Base-by-base conservation (phyloP, 805 yeast species). In the Wickerhamiella spandovensis region DNA sequence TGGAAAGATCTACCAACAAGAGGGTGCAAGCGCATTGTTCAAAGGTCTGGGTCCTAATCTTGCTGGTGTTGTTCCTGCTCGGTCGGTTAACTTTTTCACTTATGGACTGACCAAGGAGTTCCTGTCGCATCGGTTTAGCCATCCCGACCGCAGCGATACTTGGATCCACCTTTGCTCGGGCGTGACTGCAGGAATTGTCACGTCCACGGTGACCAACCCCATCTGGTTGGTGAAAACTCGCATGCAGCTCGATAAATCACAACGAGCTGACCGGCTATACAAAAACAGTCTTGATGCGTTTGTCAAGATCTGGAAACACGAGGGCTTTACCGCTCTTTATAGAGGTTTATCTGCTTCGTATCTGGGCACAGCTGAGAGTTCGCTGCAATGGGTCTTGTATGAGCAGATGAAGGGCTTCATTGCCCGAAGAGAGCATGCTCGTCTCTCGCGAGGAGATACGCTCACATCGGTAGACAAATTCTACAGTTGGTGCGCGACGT, bases 181-280 rank as follows among this genome's bases (percentile, higher is more conserved):
- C 5, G 79, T 89, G 0, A 74, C 75, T 58, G 99, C 99, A 0
- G 98, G 99, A 4, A 72, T 90, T 62, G 90, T 82, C 17, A 92
- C 98, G 0, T 82, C 95, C 4, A 90, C 98, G 0, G 95, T 88
- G 13, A 92, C 99, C 0, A 92, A 92, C 64, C 99, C 99, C 12
- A 92, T 92, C 51, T 92, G 99, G 99, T 71, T 92, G 53, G 81
- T 92, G 53, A 92, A 92, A 68, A 92, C 99, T 0, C 74, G 99
- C 61, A 75, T 92, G 48, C 99, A 92, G 64, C 72, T 92, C 48
- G 98, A 92, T 65, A 84, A 82, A 63, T 20, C 51, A 66, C 69
- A n/a, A 47, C 48, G 54, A 21, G 53, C 48, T 18, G 59, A 68
- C 10, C 79, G 81, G 56, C 74, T 75, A 54, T 92, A 90, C 64